These are phyloP conservation scores for Boletus subparvulus DNA, from an alignment of 768 basidiomycete genomes.

Conservation along the genomic window DNA sequence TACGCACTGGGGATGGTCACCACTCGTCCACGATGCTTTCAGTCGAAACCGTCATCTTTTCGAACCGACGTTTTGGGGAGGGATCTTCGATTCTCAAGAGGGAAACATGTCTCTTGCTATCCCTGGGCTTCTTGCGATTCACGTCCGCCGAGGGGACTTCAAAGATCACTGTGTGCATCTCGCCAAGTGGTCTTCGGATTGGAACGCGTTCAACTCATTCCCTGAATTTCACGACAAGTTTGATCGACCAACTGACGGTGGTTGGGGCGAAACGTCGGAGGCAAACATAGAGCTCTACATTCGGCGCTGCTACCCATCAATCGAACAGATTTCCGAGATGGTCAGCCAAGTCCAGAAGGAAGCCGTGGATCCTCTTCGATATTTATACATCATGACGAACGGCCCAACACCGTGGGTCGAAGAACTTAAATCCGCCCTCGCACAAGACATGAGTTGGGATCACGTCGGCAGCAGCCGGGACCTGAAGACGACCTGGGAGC, in stretches of 20 bases:
- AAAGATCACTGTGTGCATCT: constrained; percentile 44
- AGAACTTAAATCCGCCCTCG: constrained; percentile 39
- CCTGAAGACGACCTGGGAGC: constrained; percentile 40
- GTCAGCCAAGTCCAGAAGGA: constrained; percentile 35
- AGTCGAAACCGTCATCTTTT: constrained; percentile 32
- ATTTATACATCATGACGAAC: constrained; percentile 51
- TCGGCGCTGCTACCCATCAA: constrained; percentile 43
- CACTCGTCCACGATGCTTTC: constrained; percentile 34
- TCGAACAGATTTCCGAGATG: constrained; percentile 43
- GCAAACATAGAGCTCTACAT: constrained; percentile 29
- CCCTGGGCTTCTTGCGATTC: constrained; percentile 47
- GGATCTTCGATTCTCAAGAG: not conserved
- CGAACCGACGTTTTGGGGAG: not conserved
- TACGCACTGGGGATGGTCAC: constrained; percentile 40
- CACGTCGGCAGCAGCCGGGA: constrained; percentile 44
- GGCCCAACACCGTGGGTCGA: constrained; percentile 42
- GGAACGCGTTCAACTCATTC: constrained; percentile 47
- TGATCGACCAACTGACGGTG: constrained; percentile 28
- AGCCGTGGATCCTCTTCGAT: constrained; percentile 27
- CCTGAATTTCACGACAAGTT: constrained; percentile 42
- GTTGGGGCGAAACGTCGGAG: constrained; percentile 14
- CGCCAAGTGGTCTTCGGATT: constrained; percentile 34
- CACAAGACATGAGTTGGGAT: constrained; percentile 36
- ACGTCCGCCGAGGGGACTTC: constrained; percentile 54
- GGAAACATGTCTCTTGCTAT: constrained; percentile 21